A percentile compares a stretch with the other conserved stretches of the same genome.
Conservation (phyloP, 192 early-diverging fungal genomes). For the Gorgonomyces haynaldii region DNA sequence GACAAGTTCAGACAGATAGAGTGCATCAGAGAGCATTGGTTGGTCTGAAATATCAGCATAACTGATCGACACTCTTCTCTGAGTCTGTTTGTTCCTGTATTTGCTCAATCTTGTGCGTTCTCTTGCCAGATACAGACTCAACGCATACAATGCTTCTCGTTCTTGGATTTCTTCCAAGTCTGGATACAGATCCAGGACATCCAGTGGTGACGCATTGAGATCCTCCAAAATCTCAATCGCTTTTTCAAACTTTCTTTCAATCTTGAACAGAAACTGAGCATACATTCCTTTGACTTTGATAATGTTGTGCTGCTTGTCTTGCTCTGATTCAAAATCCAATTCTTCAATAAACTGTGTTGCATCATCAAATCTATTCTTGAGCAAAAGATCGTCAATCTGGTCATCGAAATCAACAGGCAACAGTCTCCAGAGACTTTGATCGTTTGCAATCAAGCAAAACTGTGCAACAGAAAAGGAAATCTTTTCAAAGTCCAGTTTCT, state of each 20-base stretch:
- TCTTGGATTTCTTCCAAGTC: constrained; percentile 11
- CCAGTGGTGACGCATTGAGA: constrained; percentile 42
- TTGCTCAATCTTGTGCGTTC: neutral
- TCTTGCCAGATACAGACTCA: constrained; percentile 13
- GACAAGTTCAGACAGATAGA: constrained; percentile 37
- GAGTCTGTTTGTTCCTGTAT: constrained; percentile 7
- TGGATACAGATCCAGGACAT: constrained; percentile 49
- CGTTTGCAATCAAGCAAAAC: constrained; percentile 25
- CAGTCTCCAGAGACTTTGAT: constrained; percentile 30
- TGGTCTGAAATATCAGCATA: constrained; percentile 21
- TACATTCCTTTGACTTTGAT: constrained; percentile 40
- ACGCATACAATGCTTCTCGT: constrained; percentile 1
- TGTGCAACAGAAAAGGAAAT: constrained; percentile 17
- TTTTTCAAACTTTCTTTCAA: constrained; percentile 33
- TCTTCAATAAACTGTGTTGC: constrained; percentile 41
- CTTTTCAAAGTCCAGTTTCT: constrained; percentile 59
- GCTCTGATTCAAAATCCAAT: constrained; percentile 33
- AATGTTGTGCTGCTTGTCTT: constrained; percentile 44
- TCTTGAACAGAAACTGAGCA: constrained; percentile 41
- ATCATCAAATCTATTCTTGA: constrained; percentile 22
- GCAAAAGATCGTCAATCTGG: constrained; percentile 40
- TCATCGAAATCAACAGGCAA: constrained; percentile 46
- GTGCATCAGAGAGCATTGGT: constrained; percentile 45
- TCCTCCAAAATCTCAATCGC: constrained; percentile 36
- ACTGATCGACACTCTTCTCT: constrained; percentile 23